Conservation (phyloP, 352 stramenopile species). For the Globisporangium lucens region DNA sequence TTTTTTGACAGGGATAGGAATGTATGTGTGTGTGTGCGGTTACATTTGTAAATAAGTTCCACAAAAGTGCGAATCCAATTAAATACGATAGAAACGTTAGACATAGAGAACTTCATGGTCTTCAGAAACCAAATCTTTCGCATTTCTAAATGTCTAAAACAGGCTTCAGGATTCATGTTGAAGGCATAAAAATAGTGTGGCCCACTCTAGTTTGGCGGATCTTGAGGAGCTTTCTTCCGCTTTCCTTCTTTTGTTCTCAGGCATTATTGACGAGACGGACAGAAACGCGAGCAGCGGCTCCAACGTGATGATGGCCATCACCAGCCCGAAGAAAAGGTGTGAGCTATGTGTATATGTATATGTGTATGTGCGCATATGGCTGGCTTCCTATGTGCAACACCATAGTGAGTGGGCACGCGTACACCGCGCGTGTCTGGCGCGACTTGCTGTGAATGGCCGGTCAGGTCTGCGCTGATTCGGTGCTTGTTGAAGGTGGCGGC, state of each 20-base stretch:
- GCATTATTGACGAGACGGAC: constrained; percentile 13
- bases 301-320: constrained; percentile 7
- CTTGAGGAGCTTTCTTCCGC: constrained; percentile 6
- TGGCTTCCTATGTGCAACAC: not conserved
- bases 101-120: not conserved
- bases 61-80: not conserved
- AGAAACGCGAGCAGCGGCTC: constrained; percentile 1
- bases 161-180: not conserved
- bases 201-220: constrained; percentile 3
- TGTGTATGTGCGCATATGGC: not conserved
- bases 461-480: not conserved
- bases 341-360: not conserved
- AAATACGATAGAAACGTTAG: constrained; percentile 1
- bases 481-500: not conserved
- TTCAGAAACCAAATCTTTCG: not conserved
- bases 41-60: not conserved
- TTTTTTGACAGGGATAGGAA: not conserved
- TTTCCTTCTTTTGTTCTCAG: not conserved
- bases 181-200: constrained; percentile 2
- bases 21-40: not conserved
- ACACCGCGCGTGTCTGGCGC: not conserved
- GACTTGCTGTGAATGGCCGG: not conserved
- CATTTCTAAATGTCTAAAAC: not conserved
- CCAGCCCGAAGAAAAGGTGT: not conserved
- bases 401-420: not conserved